These are phyloP conservation scores for Hypomontagnella monticulosa DNA, from an alignment of 495 filamentous ascomycete genomes.

Conservation along the genomic window DNA sequence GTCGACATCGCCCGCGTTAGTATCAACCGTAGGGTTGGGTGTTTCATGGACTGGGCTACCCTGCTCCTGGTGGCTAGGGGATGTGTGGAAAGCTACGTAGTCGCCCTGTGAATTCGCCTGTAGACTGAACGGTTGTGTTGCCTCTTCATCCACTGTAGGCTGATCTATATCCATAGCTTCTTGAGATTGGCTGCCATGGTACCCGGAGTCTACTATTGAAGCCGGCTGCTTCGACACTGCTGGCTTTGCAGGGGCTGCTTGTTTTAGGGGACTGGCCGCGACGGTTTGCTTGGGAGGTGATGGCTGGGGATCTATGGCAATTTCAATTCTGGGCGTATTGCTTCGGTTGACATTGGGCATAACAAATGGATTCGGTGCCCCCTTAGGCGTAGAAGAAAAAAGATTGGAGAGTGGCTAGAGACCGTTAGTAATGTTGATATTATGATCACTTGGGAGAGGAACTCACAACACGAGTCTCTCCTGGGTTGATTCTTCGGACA, in stretches of 20 bases:
- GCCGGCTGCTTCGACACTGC: constrained; percentile 26
- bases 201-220: constrained; percentile 74
- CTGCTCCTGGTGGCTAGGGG: constrained; percentile 15
- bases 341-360: constrained; percentile 44
- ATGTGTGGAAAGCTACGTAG: constrained; percentile 15
- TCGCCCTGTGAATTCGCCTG: constrained; percentile 23
- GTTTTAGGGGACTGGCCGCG: constrained; percentile 35
- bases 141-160: constrained; percentile 17
- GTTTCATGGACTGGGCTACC: constrained; percentile 30
- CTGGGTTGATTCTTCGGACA: constrained; percentile 70
- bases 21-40: constrained; percentile 26
- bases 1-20: constrained; percentile 22
- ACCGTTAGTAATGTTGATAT: constrained; percentile 33
- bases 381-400: constrained; percentile 66
- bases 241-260: constrained; percentile 28
- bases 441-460: background rate
- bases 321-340: constrained; percentile 52
- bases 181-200: constrained; percentile 72
- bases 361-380: constrained; percentile 57
- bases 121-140: constrained; percentile 38
- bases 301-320: constrained; percentile 48
- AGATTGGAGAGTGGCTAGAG: constrained; percentile 84
- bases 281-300: constrained; percentile 21
- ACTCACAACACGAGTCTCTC: constrained; percentile 75
- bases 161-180: constrained; percentile 51